Conservation (phyloP, 495 filamentous ascomycete species). For the Neurospora cerealis region DNA sequence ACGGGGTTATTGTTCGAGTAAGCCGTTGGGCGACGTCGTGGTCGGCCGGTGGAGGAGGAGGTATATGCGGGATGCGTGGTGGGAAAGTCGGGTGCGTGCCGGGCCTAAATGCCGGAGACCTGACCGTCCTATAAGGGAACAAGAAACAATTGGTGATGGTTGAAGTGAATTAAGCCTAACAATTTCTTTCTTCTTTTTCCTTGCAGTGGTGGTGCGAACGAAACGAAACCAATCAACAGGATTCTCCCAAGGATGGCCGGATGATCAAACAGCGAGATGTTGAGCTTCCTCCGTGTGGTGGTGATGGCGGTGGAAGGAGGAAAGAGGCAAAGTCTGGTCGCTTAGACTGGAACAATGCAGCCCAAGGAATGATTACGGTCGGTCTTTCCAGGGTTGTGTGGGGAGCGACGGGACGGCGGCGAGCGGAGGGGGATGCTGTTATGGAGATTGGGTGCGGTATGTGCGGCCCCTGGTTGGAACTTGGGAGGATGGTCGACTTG, state of each 20-base stretch:
- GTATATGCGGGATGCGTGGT: conserved; percentile 3
- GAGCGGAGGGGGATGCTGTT: background rate
- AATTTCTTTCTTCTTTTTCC: background rate
- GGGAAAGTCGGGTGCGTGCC: conserved; percentile 4
- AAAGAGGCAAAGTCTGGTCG: background rate
- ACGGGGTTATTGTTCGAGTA: background rate
- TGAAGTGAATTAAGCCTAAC: conserved; percentile 28
- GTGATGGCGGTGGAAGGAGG: background rate
- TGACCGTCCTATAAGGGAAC: conserved; percentile 3
- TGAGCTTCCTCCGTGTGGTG: background rate
- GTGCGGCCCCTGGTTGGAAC: background rate
- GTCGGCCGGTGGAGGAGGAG: background rate
- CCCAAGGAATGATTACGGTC: background rate
- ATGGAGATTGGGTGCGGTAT: background rate
- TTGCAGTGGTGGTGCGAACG: conserved; percentile 18
- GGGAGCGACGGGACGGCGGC: background rate
- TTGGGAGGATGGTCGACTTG: background rate
- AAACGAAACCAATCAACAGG: conserved; percentile 32
- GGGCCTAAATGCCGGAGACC: conserved; percentile 11
- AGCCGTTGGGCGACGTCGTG: background rate
- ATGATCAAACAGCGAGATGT: conserved; percentile 18
- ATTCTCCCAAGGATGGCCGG: conserved; percentile 22
- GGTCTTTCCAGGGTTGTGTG: background rate
- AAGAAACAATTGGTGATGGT: conserved; percentile 22
- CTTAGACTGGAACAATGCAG: background rate